Evolutionary conservation across 2,329 filamentous ascomycete genomes (phyloP).

Genomic region (Emergomyces pasteurianus): DNA sequence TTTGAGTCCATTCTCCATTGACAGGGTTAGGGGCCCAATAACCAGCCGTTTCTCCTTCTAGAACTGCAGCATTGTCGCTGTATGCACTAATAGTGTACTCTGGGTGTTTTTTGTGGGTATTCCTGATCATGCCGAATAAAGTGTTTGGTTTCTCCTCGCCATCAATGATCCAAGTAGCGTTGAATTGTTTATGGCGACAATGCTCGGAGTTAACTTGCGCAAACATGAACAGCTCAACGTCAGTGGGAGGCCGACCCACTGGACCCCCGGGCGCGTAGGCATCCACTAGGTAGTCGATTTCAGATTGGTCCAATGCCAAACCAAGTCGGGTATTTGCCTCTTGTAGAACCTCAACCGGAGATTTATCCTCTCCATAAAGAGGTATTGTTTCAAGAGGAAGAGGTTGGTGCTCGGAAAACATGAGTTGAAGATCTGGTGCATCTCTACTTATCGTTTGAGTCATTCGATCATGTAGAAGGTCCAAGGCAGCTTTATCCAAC

Average conservation of each 20-base stretch:
- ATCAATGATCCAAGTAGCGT: conserved; percentile 91
- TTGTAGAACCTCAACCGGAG: conserved; percentile 60
- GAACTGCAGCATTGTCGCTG: conserved; percentile 93
- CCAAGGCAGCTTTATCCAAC: conserved; percentile 44
- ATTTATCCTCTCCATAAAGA: conserved; percentile 53
- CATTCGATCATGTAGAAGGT: conserved; percentile 86
- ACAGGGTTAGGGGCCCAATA: conserved; percentile 82
- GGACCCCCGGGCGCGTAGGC: conserved; percentile 55
- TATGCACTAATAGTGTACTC: conserved; percentile 87
- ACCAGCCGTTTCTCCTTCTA: conserved; percentile 57
- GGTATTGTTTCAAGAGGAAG: conserved; percentile 62
- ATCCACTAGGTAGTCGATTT: conserved; percentile 90
- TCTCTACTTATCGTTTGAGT: conserved; percentile 65
- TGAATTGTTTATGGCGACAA: conserved; percentile 83
- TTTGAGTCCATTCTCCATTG: conserved; percentile 78
- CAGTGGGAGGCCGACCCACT: conserved; percentile 55
- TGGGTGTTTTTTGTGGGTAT: conserved; percentile 71
- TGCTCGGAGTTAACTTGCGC: conserved; percentile 98
- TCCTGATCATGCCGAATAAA: conserved; percentile 91
- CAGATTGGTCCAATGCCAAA: conserved; percentile 71
- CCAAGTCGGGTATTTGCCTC: conserved; percentile 76
- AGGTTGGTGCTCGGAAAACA: conserved; percentile 63
- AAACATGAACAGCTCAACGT: conserved; percentile 98
- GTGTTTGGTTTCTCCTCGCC: conserved; percentile 66
- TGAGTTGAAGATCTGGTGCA: conserved; percentile 56